phyloP scores from a whole-genome alignment of 164 flowering plant species.

The Houttuynia cordata region DNA sequence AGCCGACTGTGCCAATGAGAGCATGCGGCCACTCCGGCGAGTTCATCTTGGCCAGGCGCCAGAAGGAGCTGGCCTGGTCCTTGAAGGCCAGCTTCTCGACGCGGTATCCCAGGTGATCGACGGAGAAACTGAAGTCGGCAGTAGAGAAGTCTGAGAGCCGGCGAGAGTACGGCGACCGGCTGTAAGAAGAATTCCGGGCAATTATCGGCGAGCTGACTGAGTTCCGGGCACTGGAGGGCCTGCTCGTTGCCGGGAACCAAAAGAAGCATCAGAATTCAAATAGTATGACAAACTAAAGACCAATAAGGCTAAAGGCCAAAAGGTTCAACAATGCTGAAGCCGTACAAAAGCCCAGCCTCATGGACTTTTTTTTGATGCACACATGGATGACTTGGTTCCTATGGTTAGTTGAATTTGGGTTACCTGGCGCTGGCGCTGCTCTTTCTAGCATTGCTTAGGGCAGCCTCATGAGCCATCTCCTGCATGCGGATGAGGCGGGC shows the following conservation, averaged over 20 bases:
- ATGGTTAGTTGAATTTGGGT: too few relatives aligned
- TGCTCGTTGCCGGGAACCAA: slow-evolving; percentile 12
- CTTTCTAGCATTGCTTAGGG: slow-evolving; percentile 71
- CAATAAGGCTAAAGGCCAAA: too few relatives aligned
- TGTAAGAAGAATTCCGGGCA: slow-evolving; percentile 84
- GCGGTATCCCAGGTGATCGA: slow-evolving; percentile 61
- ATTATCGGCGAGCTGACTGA: slow-evolving; percentile 97
- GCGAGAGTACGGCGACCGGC: slow-evolving; percentile 93
- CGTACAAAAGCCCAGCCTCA: too few relatives aligned
- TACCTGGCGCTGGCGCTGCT: slow-evolving; percentile 77
- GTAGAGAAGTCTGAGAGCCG: slow-evolving; percentile 95
- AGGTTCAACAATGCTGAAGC: too few relatives aligned
- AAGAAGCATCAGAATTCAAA: too few relatives aligned
- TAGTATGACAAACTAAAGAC: too few relatives aligned
- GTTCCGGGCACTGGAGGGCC: slow-evolving; percentile 97
- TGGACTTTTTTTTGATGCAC: too few relatives aligned
- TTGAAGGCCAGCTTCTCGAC: slow-evolving; percentile 78
- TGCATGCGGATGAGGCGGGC: slow-evolving; percentile 93
- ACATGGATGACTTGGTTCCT: too few relatives aligned
- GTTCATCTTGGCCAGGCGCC: slow-evolving; percentile 92
- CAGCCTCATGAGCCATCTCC: slow-evolving; percentile 79
- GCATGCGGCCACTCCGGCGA: slow-evolving; percentile 93
- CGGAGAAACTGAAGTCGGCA: slow-evolving; percentile 83
- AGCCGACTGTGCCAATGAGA: slow-evolving; percentile 79
- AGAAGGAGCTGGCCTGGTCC: slow-evolving; percentile 92